These are phyloP conservation scores for Mycena citricolor DNA, from an alignment of 1,284 basidiomycete species.

Conservation along the genomic window DNA sequence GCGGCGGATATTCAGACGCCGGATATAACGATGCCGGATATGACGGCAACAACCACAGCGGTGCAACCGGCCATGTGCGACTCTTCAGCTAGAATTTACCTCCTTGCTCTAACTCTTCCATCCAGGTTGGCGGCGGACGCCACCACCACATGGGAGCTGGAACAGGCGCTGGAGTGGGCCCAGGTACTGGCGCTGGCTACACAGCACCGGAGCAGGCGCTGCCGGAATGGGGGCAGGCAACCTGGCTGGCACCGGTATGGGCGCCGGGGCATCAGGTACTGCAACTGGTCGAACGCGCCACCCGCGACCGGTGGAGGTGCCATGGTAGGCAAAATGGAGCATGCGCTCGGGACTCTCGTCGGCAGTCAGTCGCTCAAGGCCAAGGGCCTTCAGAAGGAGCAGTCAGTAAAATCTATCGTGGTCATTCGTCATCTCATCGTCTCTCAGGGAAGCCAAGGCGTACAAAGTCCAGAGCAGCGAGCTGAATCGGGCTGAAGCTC, in stretches of 20 bases:
- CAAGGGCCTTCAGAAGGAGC: slow-evolving; percentile 53
- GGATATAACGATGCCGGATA: too few species aligned
- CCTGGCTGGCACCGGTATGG: neutral
- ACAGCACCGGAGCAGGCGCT: slow-evolving; percentile 2
- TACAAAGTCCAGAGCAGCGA: slow-evolving; percentile 48
- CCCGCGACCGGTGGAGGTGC: slow-evolving; percentile 12
- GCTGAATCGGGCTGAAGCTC: slow-evolving; percentile 52
- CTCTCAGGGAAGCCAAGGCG: slow-evolving; percentile 43
- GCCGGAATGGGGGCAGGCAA: too few species aligned
- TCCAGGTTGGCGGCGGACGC: slow-evolving; percentile 8
- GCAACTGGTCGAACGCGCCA: neutral
- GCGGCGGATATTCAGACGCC: too few species aligned
- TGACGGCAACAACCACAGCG: too few species aligned
- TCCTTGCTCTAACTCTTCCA: neutral
- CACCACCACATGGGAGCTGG: slow-evolving; percentile 3
- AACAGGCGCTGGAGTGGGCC: neutral
- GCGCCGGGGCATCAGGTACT: slow-evolving; percentile 1
- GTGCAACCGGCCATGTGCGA: too few species aligned
- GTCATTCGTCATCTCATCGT: neutral
- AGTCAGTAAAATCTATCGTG: slow-evolving; percentile 30
- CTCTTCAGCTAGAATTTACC: too few species aligned
- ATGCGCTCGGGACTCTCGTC: slow-evolving; percentile 44
- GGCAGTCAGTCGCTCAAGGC: slow-evolving; percentile 49
- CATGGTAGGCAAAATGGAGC: slow-evolving; percentile 49
- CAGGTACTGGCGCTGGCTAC: slow-evolving; percentile 1